Evolutionary conservation across 106 monocot genomes (phyloP).

Genomic region (Hemerocallis citrina): DNA sequence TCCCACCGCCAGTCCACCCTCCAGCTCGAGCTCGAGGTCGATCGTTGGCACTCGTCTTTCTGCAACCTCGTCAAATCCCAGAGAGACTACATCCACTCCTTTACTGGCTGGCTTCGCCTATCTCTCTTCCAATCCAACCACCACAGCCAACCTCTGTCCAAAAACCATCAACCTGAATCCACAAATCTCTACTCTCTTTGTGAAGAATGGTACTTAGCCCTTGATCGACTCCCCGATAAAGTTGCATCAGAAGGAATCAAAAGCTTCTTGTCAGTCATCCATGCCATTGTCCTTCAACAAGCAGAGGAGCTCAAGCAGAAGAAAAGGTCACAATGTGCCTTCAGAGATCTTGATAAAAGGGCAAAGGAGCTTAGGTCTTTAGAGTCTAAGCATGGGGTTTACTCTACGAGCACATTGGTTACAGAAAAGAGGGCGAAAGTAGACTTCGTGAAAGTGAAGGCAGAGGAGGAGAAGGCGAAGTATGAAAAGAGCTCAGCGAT

Average conservation of each 20-base stretch:
- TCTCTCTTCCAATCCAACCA: constrained; percentile 68
- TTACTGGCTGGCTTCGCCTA: constrained; percentile 91
- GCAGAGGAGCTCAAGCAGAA: constrained; percentile 71
- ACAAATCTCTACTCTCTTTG: constrained; percentile 60
- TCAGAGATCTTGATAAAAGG: constrained; percentile 55
- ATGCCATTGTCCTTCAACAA: constrained; percentile 66
- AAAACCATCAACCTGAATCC: constrained; percentile 12
- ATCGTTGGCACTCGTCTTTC: constrained; percentile 75
- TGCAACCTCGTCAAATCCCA: constrained; percentile 69
- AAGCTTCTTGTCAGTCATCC: constrained; percentile 73
- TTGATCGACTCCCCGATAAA: constrained; percentile 68
- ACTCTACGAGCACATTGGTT: constrained; percentile 8
- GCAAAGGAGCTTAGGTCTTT: constrained; percentile 47
- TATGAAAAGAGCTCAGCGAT: constrained; percentile 59
- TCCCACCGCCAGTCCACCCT: constrained; percentile 62
- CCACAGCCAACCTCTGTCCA: constrained; percentile 8
- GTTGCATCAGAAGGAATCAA: constrained; percentile 96
- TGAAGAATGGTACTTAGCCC: constrained; percentile 91
- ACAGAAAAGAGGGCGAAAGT: constrained; percentile 50
- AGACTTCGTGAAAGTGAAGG: constrained; percentile 46
- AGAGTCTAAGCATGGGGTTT: constrained; percentile 48
- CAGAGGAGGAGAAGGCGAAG: constrained; percentile 80
- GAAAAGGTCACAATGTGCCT: constrained; percentile 46
- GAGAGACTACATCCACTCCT: constrained; percentile 72
- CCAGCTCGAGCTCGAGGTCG: constrained; percentile 77